Percentiles rank a stretch among this genome's conserved stretches.
Conservation (phyloP, 441 rosid species). For the Rhodomyrtus psidioides region DNA sequence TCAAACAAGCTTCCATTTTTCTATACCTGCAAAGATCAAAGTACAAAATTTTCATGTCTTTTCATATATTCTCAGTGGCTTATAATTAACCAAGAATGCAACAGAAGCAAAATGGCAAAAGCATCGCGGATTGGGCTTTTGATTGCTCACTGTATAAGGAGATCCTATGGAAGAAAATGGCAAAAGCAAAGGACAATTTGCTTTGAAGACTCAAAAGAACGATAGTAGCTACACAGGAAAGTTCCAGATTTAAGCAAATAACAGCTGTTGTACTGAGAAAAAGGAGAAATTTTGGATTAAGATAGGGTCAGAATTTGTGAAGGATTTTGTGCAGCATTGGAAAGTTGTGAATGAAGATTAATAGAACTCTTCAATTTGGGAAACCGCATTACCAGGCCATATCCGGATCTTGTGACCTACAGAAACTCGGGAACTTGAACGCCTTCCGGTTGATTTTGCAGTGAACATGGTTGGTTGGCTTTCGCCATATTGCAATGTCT, state of each 20-base stretch:
- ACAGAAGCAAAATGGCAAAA: neutral
- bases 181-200: neutral
- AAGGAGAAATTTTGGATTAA: neutral
- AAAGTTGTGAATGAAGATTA: neutral
- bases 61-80: neutral
- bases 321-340: neutral
- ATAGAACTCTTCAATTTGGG: neutral
- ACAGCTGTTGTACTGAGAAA: neutral
- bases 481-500: constrained; percentile 61
- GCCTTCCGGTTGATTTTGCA: constrained; percentile 32
- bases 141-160: neutral
- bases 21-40: constrained; percentile 31
- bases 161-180: neutral
- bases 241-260: neutral
- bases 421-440: constrained; percentile 41
- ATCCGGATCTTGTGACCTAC: constrained; percentile 41
- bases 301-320: neutral
- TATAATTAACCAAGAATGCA: neutral
- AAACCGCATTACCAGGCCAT: constrained; percentile 39
- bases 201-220: neutral
- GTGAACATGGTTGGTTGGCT: constrained; percentile 52
- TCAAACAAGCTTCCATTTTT: constrained; percentile 46
- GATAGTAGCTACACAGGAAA: neutral
- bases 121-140: neutral
- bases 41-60: neutral